phyloP scores from a whole-genome alignment of 192 early-diverging fungal genomes.

The Spinellus fusiger region DNA sequence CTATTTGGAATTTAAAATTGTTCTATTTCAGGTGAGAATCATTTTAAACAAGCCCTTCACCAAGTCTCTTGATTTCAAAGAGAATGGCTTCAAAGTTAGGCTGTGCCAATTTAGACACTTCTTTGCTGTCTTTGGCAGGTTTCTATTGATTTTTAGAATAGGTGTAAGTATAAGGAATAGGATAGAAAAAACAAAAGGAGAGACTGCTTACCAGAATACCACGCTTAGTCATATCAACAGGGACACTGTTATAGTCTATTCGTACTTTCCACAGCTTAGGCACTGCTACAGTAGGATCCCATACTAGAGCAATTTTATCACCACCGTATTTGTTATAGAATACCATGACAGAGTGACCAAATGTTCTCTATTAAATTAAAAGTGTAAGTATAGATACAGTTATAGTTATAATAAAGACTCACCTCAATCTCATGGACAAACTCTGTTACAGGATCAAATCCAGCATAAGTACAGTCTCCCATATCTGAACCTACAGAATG shows the following conservation, averaged over 20 bases:
- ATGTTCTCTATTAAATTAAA: conserved; percentile 31
- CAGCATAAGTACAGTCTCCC: conserved; percentile 55
- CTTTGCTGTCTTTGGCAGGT: conserved; percentile 16
- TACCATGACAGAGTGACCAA: conserved; percentile 58
- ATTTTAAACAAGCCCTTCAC: conserved; percentile 42
- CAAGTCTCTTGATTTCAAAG: conserved; percentile 62
- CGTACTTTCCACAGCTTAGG: conserved; percentile 62
- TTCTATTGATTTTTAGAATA: too few relatives aligned
- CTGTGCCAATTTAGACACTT: conserved; percentile 39
- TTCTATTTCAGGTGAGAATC: too few relatives aligned
- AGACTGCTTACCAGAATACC: conserved; percentile 37
- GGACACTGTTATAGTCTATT: conserved; percentile 49
- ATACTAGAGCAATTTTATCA: conserved; percentile 61
- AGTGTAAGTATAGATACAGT: background rate
- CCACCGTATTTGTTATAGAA: conserved; percentile 77
- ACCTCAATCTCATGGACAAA: conserved; percentile 67
- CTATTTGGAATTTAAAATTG: too few relatives aligned
- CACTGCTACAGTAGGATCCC: conserved; percentile 50
- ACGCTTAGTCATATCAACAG: conserved; percentile 41
- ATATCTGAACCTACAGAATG: conserved; percentile 44
- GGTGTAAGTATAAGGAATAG: background rate
- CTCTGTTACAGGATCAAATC: conserved; percentile 68
- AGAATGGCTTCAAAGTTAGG: conserved; percentile 61
- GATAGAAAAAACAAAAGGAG: background rate
- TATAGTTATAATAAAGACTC: background rate